These are phyloP conservation scores for Trapa incisa DNA, from an alignment of 345 rosid genomes.

Conservation along the genomic window DNA sequence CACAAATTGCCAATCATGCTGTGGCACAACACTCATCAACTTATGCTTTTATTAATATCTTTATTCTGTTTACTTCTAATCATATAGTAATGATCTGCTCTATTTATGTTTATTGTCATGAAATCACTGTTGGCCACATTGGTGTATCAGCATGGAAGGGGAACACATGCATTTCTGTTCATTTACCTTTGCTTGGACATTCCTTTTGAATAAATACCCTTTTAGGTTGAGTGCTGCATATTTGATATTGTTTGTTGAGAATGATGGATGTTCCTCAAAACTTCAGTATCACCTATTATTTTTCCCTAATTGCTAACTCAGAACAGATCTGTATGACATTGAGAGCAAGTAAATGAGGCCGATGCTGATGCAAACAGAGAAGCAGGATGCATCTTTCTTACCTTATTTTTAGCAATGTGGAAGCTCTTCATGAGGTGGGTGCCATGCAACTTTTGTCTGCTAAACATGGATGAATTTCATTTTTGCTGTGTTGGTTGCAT, in stretches of 20 bases:
- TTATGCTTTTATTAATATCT: background rate
- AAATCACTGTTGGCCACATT: too few species aligned
- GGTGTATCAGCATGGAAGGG: background rate
- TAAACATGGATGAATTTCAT: background rate
- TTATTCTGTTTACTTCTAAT: background rate
- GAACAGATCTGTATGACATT: background rate
- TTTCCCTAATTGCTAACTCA: background rate
- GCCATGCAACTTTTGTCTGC: background rate
- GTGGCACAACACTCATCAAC: background rate
- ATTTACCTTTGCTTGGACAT: background rate
- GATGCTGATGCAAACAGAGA: background rate
- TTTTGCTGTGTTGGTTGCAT: background rate
- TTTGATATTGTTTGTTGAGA: background rate
- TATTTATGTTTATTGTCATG: too few species aligned
- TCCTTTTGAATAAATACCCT: background rate
- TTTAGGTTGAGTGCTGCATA: background rate
- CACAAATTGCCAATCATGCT: too few species aligned
- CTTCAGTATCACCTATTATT: background rate
- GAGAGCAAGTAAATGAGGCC: conserved; percentile 2
- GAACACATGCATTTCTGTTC: background rate
- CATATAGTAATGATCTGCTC: background rate
- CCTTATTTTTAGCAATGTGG: background rate
- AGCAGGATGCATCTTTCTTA: background rate
- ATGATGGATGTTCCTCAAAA: background rate
- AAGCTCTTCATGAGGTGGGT: background rate